Evolutionary conservation across 2,329 filamentous ascomycete genomes (phyloP).

Genomic region (Fusarium tjaetaba): DNA sequence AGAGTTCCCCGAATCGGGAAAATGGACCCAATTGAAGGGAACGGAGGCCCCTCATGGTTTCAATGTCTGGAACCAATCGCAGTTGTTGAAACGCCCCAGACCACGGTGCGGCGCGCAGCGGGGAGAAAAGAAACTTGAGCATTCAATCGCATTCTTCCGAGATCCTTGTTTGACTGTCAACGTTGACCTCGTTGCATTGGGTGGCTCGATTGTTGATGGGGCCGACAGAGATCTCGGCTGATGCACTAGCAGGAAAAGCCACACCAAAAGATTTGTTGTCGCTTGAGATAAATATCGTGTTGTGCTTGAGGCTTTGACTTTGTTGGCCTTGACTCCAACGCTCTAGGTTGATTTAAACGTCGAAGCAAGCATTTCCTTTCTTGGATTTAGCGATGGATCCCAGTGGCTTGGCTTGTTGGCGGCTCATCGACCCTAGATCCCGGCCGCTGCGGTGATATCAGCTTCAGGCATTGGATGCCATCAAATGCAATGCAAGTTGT

Average conservation of each 20-base stretch:
- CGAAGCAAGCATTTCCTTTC: conserved; percentile 12
- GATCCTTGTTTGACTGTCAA: conserved; percentile 15
- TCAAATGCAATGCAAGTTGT: conserved; percentile 1
- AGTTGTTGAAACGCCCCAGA: conserved; percentile 15
- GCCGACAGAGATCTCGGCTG: not conserved
- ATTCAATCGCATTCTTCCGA: conserved; percentile 30
- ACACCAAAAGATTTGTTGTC: not conserved
- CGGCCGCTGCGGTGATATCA: not conserved
- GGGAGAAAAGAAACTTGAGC: conserved; percentile 7
- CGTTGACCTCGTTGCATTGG: not conserved
- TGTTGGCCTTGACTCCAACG: not conserved
- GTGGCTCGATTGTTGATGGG: not conserved
- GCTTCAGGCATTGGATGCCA: not conserved
- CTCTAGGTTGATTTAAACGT: not conserved
- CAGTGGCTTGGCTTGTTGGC: not conserved
- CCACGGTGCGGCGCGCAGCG: conserved; percentile 26
- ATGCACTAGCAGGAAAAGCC: not conserved
- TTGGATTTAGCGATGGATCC: not conserved
- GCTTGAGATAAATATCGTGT: not conserved
- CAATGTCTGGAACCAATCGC: conserved; percentile 39
- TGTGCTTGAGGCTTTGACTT: not conserved
- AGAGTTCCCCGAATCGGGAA: conserved; percentile 47
- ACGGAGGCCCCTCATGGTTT: conserved; percentile 36
- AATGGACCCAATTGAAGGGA: conserved; percentile 32
- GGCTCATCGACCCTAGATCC: conserved; percentile 1